These are phyloP conservation scores for Prunus yedoensis DNA, from an alignment of 331 rosid species.

Conservation along the genomic window DNA sequence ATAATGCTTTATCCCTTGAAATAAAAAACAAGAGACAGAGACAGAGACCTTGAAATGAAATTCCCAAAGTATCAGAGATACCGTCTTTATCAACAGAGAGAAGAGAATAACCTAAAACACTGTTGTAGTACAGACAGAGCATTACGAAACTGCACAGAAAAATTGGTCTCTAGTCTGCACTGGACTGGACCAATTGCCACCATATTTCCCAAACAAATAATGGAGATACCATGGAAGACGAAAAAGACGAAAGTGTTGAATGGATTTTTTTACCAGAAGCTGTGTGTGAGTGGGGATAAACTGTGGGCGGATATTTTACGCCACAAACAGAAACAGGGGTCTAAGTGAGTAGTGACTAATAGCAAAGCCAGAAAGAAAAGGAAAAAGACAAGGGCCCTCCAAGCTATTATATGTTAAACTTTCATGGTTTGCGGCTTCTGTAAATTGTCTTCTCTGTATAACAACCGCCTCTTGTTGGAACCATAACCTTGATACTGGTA, in stretches of 20 bases:
- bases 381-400: not conserved
- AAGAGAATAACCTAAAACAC: not conserved
- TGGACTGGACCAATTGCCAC: not conserved
- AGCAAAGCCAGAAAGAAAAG: not conserved
- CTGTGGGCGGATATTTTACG: constrained; percentile 2
- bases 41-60: not conserved
- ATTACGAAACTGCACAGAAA: not conserved
- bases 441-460: constrained; percentile 61
- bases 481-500: constrained; percentile 90
- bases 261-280: constrained; percentile 1
- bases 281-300: not conserved
- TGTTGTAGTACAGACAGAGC: not conserved
- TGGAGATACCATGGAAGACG: not conserved
- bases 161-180: not conserved
- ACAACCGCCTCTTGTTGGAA: constrained; percentile 75
- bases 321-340: not conserved
- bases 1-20: no score
- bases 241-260: not conserved
- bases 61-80: not conserved
- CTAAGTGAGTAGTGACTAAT: not conserved
- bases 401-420: constrained; percentile 34
- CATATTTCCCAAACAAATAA: constrained; percentile 6
- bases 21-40: not conserved
- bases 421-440: constrained; percentile 66
- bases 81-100: not conserved